Base-by-base conservation (phyloP, 768 basidiomycete genomes). In the Mycena vitilis region DNA sequence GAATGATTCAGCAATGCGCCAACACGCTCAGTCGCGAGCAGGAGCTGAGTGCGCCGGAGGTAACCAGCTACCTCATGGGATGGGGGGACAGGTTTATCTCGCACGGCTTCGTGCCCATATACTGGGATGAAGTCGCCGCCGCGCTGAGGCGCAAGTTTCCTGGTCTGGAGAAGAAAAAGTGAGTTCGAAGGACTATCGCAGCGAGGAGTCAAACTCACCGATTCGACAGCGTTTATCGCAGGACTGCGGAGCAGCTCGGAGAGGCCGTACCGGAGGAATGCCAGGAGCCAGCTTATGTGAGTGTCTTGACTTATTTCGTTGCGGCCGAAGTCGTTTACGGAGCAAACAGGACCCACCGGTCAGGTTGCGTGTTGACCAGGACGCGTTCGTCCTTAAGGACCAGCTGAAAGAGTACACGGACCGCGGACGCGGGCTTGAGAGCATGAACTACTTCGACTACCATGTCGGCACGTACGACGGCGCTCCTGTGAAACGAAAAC, bases 21-120 rank as follows among this genome's bases (percentile, higher is more conserved):
- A 81, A 83, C 49, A 63, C 75, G 0, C 48, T 86, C 0, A 80
- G 74, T 22, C 25, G 74, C 0, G 66, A 81, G 23, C 75, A 80
- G 48, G 84, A 86, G 63, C 75, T 84, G 13, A 77, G 79, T 18
- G 81, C 75, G 0, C 79, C 79, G 0, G 80, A 81, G 66, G 77
- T 83, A 0, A 75, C 83, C 0, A 75, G 73, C 13, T 81, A 83
- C 48, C 52, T 85, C 0, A 84, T 83, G 81, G 83, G 81, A 2
- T 84, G 81, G 82, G 80, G 79, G 0, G 83, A 84, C 54, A 52
- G 66, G 0, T 81, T 74, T 25, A 55, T 72, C 20, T 85, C 82
- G 0, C 84, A 85, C 61, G 34, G 69, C n/a, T 86, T 80, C 65
- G 72, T 71, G 0, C 60, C 73, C 0, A 76, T 86, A 0, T 81